Base-by-base conservation (phyloP, 2,329 filamentous ascomycete species). In the Colletotrichum horii region DNA sequence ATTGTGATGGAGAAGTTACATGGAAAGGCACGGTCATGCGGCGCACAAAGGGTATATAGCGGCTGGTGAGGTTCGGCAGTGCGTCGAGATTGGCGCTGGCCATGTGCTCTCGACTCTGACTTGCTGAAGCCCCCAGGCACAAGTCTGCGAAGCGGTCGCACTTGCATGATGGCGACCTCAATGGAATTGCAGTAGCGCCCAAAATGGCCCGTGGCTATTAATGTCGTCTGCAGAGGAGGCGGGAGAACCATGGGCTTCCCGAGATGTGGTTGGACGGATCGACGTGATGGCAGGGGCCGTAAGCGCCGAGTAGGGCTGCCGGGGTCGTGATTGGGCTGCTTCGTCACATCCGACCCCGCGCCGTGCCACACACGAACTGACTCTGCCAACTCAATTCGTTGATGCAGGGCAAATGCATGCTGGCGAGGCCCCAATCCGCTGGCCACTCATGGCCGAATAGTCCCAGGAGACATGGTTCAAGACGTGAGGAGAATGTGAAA, bases 1-100 rank as follows among this genome's bases (percentile, higher is more conserved):
- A 84, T 84, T 82, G 80, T 85, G 86, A 87, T 84, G 81, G 85
- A 85, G 83, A 87, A 85, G 81, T 82, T 83, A 85, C 85, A 85
- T 85, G 84, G 83, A 83, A 82, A 79, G 82, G 81, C 82, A 81
- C 83, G 81, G 79, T 82, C 75, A 82, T 83, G 84, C 85, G 85
- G 86, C 84, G 83, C 82, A 81, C 82, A 85, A 85, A 84, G 84
- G 86, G 89, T 90, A 90, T 90, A 90, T 90, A 90, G 88, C 88
- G 88, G 87, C 85, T 89, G 87, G 83, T 89, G 88, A 89, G 83
- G 85, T 83, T 83, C 82, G 82, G 80, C 80, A 82, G 81, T 86
- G 86, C 84, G 81, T 85, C 83, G 82, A 83, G 81, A 81, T 84
- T 84, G 85, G 84, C 83, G 83, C 85, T 83, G 82, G 79, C 72